Evolutionary conservation across 352 stramenopile genomes (phyloP), one percentile per base, ranked within the genome.

Genomic region (Phytophthora melonis): DNA sequence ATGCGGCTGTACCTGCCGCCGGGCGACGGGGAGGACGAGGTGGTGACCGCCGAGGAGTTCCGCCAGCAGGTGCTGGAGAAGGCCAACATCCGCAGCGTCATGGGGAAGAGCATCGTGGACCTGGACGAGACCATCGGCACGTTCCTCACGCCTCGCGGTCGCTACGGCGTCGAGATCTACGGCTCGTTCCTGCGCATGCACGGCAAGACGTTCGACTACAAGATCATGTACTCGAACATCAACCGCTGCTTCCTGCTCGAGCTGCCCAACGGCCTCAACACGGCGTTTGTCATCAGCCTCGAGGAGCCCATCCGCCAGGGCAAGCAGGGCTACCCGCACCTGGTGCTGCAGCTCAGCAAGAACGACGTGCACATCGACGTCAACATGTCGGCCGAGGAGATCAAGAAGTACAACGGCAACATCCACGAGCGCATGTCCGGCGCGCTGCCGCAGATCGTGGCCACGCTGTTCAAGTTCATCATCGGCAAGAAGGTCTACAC

Each of bases 171-270:
- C 63, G 97, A 99, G 82, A 95, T 99, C 78, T 99, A 99, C 84
- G 88, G 89, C 58, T 96, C 89, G 10, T 99, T 99, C 81, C 83
- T 99, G 73, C 96, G 98, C 56, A 99, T 99, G 89, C 88, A 97
- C 68, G 97, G 97, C 76, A 98, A 98, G 75, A 99, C 98, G 71
- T 99, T 99, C 81, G 97, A 99, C 90, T 99, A 99, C 93, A 99
- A 99, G 86, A 99, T 99, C 78, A 95, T 98, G 84, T 99, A 99
- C 89, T 97, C 98, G 61, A 98, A 99, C 81, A 99, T 99, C 78
- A 99, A 98, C 68, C 93, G 98, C 30, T 97, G 99, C 58, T 99
- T 99, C 74, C 72, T 99, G 25, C 81, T 99, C 61, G 94, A 98
- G 65, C 96, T 99, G 72, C 96, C 97, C 10, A 98, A 99, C 76